phyloP scores from a whole-genome alignment of 805 yeast species.

The Kregervanrija fluxuum region DNA sequence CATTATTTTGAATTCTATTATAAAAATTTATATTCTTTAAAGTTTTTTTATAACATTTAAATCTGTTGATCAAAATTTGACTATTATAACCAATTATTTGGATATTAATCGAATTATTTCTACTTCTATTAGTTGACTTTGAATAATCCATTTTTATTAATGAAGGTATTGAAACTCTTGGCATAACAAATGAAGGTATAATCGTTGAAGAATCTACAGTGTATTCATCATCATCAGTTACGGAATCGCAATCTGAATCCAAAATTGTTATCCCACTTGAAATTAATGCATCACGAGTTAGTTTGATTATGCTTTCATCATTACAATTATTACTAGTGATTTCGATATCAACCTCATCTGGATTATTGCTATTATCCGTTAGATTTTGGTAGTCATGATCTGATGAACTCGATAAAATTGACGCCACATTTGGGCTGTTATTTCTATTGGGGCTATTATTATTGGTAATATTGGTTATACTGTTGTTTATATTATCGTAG shows the following conservation, averaged over 20 bases:
- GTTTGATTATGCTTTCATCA: neutral
- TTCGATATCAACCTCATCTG: neutral
- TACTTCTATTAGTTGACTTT: neutral
- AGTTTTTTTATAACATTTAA: slow-evolving; percentile 22
- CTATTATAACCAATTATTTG: slow-evolving; percentile 23
- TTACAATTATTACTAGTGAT: no score
- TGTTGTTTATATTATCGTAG: neutral
- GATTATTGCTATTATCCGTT: slow-evolving; percentile 9
- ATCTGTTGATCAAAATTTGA: slow-evolving; percentile 16
- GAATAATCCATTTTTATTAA: slow-evolving; percentile 2
- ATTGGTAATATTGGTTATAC: neutral
- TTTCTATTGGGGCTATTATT: slow-evolving; percentile 1
- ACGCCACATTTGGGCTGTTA: slow-evolving; percentile 20
- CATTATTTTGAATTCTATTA: slow-evolving; percentile 9
- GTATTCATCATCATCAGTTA: slow-evolving; percentile 17
- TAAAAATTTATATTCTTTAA: slow-evolving; percentile 22
- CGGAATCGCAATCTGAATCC: slow-evolving; percentile 12
- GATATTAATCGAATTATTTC: slow-evolving; percentile 11
- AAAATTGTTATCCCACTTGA: slow-evolving; percentile 8
- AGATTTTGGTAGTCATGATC: slow-evolving; percentile 23
- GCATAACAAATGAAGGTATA: slow-evolving; percentile 32
- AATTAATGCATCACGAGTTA: neutral
- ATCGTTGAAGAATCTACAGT: slow-evolving; percentile 23
- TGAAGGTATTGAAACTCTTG: slow-evolving; percentile 25
- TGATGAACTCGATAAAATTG: slow-evolving; percentile 26